Evolutionary conservation across 2,329 filamentous ascomycete species (phyloP), one percentile per base, ranked within the genome.

Genomic region (Albifimbria verrucaria): DNA sequence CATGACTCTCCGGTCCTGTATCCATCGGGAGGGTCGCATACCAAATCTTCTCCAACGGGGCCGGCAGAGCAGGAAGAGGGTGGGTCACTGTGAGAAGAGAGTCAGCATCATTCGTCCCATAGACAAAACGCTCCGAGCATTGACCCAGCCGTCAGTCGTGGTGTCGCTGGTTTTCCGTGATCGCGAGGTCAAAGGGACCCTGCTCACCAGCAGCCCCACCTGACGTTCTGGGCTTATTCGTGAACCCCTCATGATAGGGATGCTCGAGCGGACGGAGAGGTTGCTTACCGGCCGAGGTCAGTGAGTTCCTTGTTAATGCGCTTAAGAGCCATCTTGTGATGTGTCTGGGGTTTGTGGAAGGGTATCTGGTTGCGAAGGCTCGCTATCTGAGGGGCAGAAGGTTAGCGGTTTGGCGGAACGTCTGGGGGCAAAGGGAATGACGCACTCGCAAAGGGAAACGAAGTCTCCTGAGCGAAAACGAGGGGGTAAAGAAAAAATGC

Each of bases 61-160:
- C 94, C 94, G 68, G 94, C 94, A 72, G 93, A 97, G 86, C 94
- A 99, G 65, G 93, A 97, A 55, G 94, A 97, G 70, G 94, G 94
- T 72, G 94, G 94, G 74, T 99, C 94, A 80, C 94, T 97, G 66
- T 59, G 60, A 57, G 55, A 49, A 44, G 21, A 48, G 43, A 12
- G 55, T 66, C 61, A 69, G 58, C 54, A 56, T 50, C 41, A 9
- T 49, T 7, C n/a, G 17, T 25, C 44, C 42, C 45, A 44, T n/a
- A n/a, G n/a, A n/a, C n/a, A n/a, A n/a, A n/a, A n/a, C n/a, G 5
- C 23, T 3, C 22, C 24, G 43, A 43, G 23, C 28, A 47, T 24
- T 44, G 49, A 44, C 11, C 18, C 32, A 39, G 7, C 25, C 26
- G 7, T 17, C 15, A 11, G 45, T 18, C 45, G 18, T 47, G 7